These are phyloP conservation scores for Diplocarpon rosae DNA, from an alignment of 2,329 filamentous ascomycete genomes.

Conservation along the genomic window DNA sequence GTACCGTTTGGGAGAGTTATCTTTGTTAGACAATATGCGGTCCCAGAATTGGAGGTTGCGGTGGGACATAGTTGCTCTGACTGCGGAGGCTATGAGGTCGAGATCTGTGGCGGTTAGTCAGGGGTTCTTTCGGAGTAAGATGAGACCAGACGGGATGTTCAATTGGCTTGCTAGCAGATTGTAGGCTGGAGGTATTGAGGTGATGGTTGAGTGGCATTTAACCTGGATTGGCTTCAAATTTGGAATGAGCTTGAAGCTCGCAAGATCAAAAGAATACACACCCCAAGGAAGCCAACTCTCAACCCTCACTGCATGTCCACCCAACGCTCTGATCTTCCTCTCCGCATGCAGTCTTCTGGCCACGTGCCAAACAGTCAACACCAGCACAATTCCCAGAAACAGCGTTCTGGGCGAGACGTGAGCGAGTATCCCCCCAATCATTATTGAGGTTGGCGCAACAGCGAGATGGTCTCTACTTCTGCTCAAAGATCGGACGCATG, in stretches of 20 bases:
- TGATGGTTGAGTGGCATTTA: too few species aligned
- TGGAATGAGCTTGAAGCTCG: too few species aligned
- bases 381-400: conserved; percentile 7
- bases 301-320: conserved; percentile 32
- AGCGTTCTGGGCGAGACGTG: conserved; percentile 31
- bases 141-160: too few species aligned
- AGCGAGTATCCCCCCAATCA: conserved; percentile 29
- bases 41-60: conserved; percentile 53
- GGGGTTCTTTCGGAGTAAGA: too few species aligned
- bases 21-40: conserved; percentile 33
- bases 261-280: conserved; percentile 24
- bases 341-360: conserved; percentile 31
- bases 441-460: conserved; percentile 2
- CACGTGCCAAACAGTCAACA: conserved; percentile 24
- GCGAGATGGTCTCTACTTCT: too few species aligned
- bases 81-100: conserved; percentile 49
- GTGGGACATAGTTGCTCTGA: conserved; percentile 41
- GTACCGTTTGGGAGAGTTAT: conserved; percentile 26
- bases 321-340: conserved; percentile 35
- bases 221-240: too few species aligned
- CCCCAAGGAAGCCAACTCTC: conserved; percentile 35
- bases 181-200: too few species aligned
- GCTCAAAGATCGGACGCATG: too few species aligned
- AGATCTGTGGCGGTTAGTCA: conserved; percentile 38
- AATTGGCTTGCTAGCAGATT: too few species aligned